phyloP scores from a whole-genome alignment of 2,329 filamentous ascomycete genomes.

The Diaporthe helianthi region DNA sequence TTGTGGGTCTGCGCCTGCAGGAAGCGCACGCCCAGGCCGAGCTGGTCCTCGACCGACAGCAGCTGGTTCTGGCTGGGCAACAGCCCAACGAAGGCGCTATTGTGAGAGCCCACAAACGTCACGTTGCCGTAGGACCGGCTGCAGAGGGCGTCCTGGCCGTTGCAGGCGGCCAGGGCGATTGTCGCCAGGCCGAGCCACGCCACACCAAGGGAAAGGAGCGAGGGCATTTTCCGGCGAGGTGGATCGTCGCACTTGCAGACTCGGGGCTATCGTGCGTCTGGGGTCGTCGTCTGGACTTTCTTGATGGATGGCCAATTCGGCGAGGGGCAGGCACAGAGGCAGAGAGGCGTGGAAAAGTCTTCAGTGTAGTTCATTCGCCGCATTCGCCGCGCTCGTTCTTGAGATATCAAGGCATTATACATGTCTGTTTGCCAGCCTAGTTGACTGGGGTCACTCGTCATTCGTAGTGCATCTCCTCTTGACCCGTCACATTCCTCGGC shows the following conservation, averaged over 20 bases:
- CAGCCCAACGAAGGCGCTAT: slow-evolving; percentile 68
- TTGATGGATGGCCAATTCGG: neutral
- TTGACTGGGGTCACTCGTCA: neutral
- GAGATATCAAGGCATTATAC: neutral
- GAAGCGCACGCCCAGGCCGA: slow-evolving; percentile 68
- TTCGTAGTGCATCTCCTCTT: neutral
- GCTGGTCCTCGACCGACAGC: slow-evolving; percentile 62
- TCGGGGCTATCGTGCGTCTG: neutral
- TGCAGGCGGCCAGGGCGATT: slow-evolving; percentile 52
- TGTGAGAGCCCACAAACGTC: slow-evolving; percentile 69
- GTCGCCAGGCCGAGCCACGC: slow-evolving; percentile 25
- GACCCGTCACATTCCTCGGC: slow-evolving; percentile 13
- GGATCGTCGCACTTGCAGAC: neutral
- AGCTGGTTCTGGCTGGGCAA: slow-evolving; percentile 65
- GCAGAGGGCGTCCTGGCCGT: slow-evolving; percentile 64
- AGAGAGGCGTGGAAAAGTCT: neutral
- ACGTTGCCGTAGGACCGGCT: slow-evolving; percentile 64
- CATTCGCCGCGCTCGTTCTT: neutral
- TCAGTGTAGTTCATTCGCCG: neutral
- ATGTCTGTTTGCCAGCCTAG: neutral
- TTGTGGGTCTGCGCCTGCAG: slow-evolving; percentile 70
- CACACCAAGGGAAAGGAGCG: neutral
- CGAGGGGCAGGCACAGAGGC: neutral
- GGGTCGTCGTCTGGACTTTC: neutral
- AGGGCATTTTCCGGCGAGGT: slow-evolving; percentile 14